A percentile compares a stretch with the other conserved stretches of the same genome.
Conservation (phyloP, 1,284 basidiomycete genomes). For the Trichosporon faecale region DNA sequence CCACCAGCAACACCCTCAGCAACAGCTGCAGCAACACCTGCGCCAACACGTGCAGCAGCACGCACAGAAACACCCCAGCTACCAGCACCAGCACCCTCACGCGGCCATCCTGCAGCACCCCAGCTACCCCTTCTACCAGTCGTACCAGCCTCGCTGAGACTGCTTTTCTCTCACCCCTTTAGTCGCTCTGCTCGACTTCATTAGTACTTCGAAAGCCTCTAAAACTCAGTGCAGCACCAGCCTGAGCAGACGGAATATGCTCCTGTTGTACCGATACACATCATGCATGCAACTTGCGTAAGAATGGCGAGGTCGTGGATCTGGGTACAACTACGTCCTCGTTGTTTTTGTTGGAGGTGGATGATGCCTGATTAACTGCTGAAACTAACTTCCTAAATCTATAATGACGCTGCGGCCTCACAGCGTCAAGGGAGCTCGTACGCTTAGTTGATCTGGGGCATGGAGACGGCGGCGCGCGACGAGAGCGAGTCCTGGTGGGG, state of each 20-base stretch:
- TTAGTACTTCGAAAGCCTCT: neutral
- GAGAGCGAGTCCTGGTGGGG: conserved; percentile 44
- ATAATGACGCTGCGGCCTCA: neutral
- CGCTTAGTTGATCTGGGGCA: conserved; percentile 47
- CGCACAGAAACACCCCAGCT: too few species aligned
- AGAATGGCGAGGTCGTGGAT: neutral
- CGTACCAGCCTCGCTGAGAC: neutral
- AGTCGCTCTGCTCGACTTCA: neutral
- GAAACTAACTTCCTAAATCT: neutral
- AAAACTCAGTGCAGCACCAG: neutral
- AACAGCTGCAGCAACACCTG: too few species aligned
- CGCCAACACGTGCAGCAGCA: too few species aligned
- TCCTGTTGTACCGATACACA: conserved; percentile 20
- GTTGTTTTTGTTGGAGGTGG: neutral
- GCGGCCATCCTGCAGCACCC: neutral
- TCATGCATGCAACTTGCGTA: conserved; percentile 20
- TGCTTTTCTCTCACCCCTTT: too few species aligned
- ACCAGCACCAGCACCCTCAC: too few species aligned
- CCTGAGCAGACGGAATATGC: neutral
- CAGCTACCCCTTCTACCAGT: neutral
- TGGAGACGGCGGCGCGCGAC: conserved; percentile 36
- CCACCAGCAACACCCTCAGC: neutral
- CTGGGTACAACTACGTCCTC: neutral
- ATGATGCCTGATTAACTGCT: neutral
- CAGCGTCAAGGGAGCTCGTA: neutral